A percentile compares a stretch with the other conserved stretches of the same genome.
Evolutionary conservation across 345 rosid species (phyloP).

Genomic region (Aquilaria malaccensis): DNA sequence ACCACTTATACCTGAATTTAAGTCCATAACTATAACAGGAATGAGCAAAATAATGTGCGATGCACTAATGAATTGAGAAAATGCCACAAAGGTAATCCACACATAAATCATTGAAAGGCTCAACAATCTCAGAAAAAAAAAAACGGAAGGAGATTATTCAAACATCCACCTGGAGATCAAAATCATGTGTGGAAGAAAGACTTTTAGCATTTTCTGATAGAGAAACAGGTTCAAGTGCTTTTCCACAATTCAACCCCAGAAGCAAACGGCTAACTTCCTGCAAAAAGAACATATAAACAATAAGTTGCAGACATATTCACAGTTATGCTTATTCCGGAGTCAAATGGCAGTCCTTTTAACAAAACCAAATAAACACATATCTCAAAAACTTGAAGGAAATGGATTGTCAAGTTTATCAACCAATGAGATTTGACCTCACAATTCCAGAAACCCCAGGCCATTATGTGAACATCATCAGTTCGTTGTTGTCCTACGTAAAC

Average conservation of each 20-base stretch:
- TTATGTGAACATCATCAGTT: too few species aligned
- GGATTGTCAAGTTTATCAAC: not conserved
- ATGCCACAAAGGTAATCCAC: too few species aligned
- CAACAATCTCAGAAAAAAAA: too few species aligned
- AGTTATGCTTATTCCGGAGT: not conserved
- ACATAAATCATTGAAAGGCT: too few species aligned
- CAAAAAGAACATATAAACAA: conserved; percentile 15
- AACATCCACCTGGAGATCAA: conserved; percentile 68
- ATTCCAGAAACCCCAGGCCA: too few species aligned
- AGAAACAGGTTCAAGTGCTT: conserved; percentile 34
- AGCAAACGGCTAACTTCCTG: conserved; percentile 88
- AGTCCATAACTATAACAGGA: too few species aligned
- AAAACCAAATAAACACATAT: not conserved
- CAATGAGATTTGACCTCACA: too few species aligned
- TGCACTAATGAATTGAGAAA: too few species aligned
- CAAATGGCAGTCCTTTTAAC: not conserved
- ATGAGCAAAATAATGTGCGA: too few species aligned
- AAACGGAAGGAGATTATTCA: not conserved
- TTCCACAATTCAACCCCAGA: conserved; percentile 73
- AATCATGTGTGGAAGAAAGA: conserved; percentile 50
- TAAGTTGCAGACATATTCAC: not conserved
- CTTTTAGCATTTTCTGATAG: conserved; percentile 47
- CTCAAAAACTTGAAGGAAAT: not conserved
- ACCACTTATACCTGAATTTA: too few species aligned
- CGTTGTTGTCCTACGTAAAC: too few species aligned